phyloP scores from a whole-genome alignment of 1,284 basidiomycete genomes.

The Ceratobasidium sp. region DNA sequence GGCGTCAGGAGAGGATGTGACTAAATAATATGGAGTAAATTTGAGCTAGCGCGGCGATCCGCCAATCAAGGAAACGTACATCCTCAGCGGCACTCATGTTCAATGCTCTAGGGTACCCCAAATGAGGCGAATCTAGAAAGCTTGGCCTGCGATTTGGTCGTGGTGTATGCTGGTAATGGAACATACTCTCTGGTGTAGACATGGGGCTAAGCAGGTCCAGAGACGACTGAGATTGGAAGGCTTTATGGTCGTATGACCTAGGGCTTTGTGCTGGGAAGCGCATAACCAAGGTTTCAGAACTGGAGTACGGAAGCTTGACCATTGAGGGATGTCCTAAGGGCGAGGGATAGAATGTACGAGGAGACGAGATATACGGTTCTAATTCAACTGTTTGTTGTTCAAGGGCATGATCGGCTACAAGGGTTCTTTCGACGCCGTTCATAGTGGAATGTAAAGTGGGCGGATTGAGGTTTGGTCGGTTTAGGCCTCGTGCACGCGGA shows the following conservation, averaged over 20 bases:
- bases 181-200: background rate
- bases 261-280: background rate
- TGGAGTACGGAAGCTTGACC: background rate
- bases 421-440: background rate
- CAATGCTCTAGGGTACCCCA: no score
- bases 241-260: background rate
- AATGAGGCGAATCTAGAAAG: background rate
- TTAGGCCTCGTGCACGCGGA: background rate
- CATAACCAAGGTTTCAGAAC: background rate
- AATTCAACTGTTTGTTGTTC: background rate
- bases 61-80: background rate
- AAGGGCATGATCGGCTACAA: background rate
- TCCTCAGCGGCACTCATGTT: background rate
- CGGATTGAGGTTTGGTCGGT: no score
- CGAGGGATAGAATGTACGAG: background rate
- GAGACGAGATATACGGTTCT: background rate
- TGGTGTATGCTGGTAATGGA: background rate
- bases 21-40: background rate
- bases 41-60: background rate
- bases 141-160: background rate
- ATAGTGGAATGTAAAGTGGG: background rate
- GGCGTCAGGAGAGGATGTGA: background rate
- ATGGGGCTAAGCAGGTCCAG: background rate
- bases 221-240: constrained; percentile 8
- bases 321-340: background rate